Percentiles rank a stretch among this genome's conserved stretches.
phyloP scores from a whole-genome alignment of 495 filamentous ascomycete species.

The Trichoderma gamsii region DNA sequence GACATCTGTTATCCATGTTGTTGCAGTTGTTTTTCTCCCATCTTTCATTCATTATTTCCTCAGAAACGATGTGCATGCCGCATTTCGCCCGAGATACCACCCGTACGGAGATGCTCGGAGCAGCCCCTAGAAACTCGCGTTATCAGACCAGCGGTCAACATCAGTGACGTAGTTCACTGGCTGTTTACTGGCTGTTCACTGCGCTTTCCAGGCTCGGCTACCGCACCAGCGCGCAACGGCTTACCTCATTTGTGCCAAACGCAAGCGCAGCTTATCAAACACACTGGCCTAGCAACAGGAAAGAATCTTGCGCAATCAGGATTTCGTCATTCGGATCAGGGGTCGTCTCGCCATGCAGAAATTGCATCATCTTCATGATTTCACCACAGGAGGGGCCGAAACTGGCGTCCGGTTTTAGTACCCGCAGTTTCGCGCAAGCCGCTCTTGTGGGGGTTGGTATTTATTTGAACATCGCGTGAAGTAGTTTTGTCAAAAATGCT shows the following conservation, averaged over 20 bases:
- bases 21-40: not conserved
- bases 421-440: not conserved
- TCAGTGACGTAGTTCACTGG: not conserved
- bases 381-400: not conserved
- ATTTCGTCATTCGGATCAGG: not conserved
- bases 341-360: not conserved
- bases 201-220: not conserved
- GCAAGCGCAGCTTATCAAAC: not conserved
- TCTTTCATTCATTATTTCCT: not conserved
- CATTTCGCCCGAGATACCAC: not conserved
- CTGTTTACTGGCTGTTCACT: no score
- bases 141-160: not conserved
- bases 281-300: not conserved
- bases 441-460: no score
- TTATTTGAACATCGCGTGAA: no score
- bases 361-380: conserved; percentile 8
- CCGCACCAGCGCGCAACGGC: not conserved
- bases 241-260: not conserved
- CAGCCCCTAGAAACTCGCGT: not conserved
- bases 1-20: not conserved
- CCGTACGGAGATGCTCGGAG: not conserved
- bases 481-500: no score
- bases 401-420: not conserved
- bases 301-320: conserved; percentile 1
- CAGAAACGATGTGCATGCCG: not conserved